Evolutionary conservation across 306 rosid genomes (phyloP).

Genomic region (Malus fusca): DNA sequence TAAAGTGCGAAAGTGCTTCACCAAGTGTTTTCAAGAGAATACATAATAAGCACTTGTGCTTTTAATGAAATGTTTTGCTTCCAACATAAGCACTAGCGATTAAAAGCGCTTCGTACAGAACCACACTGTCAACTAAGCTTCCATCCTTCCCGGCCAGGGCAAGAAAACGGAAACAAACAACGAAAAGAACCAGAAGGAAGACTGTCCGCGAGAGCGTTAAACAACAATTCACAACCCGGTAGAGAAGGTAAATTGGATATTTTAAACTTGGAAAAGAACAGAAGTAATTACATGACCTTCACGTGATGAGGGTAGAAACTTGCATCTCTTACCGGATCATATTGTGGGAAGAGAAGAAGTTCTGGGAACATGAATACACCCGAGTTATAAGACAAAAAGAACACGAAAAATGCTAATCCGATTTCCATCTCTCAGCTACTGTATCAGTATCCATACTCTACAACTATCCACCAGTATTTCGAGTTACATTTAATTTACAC

Average conservation of each 20-base stretch:
- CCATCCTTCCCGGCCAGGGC: too few species aligned
- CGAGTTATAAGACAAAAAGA: not conserved
- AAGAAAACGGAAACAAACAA: too few species aligned
- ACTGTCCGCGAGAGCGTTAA: not conserved
- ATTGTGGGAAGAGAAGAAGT: not conserved
- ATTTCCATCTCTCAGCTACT: slow-evolving; percentile 38
- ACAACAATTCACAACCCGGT: not conserved
- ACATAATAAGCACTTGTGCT: not conserved
- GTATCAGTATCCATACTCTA: slow-evolving; percentile 47
- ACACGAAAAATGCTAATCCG: slow-evolving; percentile 7
- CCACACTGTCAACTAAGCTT: not conserved
- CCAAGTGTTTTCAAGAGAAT: not conserved
- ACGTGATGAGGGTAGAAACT: not conserved
- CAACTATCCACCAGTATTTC: slow-evolving; percentile 34
- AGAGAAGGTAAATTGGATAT: not conserved
- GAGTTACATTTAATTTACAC: slow-evolving; percentile 34
- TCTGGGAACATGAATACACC: not conserved
- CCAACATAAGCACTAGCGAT: not conserved
- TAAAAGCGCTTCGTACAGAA: not conserved
- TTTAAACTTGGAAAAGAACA: not conserved
- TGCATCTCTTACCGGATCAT: not conserved
- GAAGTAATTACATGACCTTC: not conserved
- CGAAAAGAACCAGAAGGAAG: not conserved
- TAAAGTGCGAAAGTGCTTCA: not conserved
- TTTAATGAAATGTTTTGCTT: not conserved